Evolutionary conservation across 2,329 filamentous ascomycete species (phyloP).

Genomic region (Sporothrix curviconia): DNA sequence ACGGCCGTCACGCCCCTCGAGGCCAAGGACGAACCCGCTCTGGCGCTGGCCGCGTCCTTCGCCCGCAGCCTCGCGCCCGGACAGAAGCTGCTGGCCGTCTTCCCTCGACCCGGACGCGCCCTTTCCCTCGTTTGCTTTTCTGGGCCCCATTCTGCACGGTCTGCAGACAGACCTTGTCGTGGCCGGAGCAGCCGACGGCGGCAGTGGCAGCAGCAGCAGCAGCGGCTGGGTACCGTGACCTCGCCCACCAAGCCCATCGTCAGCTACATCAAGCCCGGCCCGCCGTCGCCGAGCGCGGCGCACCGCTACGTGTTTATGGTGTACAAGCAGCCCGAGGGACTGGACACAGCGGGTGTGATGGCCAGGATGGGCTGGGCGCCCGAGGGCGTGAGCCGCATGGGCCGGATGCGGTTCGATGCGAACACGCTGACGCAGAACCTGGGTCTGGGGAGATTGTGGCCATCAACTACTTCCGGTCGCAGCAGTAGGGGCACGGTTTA

Average conservation of each 20-base stretch:
- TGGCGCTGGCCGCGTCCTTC: not conserved
- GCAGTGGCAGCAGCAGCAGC: no score
- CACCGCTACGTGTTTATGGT: constrained; percentile 20
- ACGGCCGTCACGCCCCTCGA: not conserved
- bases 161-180: constrained; percentile 33
- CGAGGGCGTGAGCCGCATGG: constrained; percentile 27
- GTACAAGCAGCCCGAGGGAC: constrained; percentile 18
- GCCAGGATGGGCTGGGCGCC: constrained; percentile 28
- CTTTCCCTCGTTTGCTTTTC: constrained; percentile 32
- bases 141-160: constrained; percentile 43
- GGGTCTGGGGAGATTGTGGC: constrained; percentile 22
- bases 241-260: not conserved
- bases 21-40: not conserved
- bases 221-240: constrained; percentile 11
- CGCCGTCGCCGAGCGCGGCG: constrained; percentile 13
- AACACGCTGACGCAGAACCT: constrained; percentile 31
- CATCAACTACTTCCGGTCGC: constrained; percentile 21
- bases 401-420: constrained; percentile 37
- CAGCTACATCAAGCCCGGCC: constrained; percentile 13
- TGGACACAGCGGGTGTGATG: constrained; percentile 16
- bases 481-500: not conserved
- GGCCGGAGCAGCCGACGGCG: not conserved
- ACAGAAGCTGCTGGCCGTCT: constrained; percentile 33
- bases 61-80: not conserved
- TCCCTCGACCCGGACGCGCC: constrained; percentile 43